Evolutionary conservation across 2,329 filamentous ascomycete genomes (phyloP).

Genomic region (Talaromyces sp.): DNA sequence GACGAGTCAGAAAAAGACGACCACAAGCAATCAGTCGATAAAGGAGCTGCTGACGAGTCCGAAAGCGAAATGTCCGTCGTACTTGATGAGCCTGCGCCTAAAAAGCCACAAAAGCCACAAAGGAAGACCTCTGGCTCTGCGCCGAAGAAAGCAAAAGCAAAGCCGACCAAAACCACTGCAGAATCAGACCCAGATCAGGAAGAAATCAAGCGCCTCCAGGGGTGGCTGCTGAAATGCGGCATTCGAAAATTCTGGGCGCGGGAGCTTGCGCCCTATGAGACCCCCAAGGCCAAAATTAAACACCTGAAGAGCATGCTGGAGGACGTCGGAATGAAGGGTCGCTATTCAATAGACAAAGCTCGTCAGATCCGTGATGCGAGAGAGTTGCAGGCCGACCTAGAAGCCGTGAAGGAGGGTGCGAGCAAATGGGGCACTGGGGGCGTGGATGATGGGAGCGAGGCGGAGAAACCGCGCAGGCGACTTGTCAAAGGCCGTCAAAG

Average conservation of each 20-base stretch:
- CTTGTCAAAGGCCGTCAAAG: slow-evolving; percentile 40
- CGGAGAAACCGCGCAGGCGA: slow-evolving; percentile 32
- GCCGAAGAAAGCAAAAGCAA: slow-evolving; percentile 27
- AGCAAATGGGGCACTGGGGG: slow-evolving; percentile 64
- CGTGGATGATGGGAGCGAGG: slow-evolving; percentile 37
- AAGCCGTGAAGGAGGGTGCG: slow-evolving; percentile 77
- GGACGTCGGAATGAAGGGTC: slow-evolving; percentile 80
- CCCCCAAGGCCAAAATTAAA: slow-evolving; percentile 71
- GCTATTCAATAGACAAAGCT: slow-evolving; percentile 80
- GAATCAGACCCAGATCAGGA: slow-evolving; percentile 59
- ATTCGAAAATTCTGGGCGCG: slow-evolving; percentile 87
- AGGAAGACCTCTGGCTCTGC: slow-evolving; percentile 24
- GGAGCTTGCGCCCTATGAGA: slow-evolving; percentile 72
- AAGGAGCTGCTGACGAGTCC: slow-evolving; percentile 40
- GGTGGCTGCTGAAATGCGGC: slow-evolving; percentile 82
- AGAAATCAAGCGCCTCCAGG: slow-evolving; percentile 84
- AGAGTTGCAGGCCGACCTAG: slow-evolving; percentile 78
- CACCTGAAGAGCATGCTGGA: slow-evolving; percentile 74
- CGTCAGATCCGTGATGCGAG: slow-evolving; percentile 80
- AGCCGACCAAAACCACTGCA: slow-evolving; percentile 38
- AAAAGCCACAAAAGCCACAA: slow-evolving; percentile 47
- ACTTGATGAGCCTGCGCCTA: slow-evolving; percentile 66
- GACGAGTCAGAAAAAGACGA: slow-evolving; percentile 10
- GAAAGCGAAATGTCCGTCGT: slow-evolving; percentile 68
- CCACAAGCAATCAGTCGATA: slow-evolving; percentile 8